Conservation (phyloP, 192 early-diverging fungal genomes). For the Coemansia nantahalensis region DNA sequence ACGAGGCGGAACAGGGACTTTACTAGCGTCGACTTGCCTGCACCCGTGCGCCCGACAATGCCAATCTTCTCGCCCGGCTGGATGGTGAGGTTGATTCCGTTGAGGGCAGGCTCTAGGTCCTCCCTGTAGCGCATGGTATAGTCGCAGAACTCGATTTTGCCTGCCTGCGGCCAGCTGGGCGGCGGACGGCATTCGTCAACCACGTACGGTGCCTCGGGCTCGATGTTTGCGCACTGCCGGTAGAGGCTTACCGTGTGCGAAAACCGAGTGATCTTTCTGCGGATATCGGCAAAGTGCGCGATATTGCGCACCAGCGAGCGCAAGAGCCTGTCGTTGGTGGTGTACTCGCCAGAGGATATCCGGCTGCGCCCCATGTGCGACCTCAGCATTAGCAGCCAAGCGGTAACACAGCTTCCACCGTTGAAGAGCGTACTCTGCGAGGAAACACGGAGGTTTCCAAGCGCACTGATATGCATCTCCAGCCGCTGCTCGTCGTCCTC, state of each 20-base stretch:
- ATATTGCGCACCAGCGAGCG: constrained; percentile 4
- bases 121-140: constrained; percentile 59
- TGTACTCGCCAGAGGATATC: too few species aligned
- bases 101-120: constrained; percentile 42
- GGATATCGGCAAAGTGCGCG: constrained; percentile 8
- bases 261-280: constrained; percentile 9
- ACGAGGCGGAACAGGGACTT: constrained; percentile 73
- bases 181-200: constrained; percentile 48
- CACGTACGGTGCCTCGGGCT: constrained; percentile 36
- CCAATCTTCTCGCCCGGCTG: constrained; percentile 58
- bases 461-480: constrained; percentile 33
- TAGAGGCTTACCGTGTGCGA: constrained; percentile 19
- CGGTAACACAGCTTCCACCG: too few species aligned
- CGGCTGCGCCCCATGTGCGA: too few species aligned
- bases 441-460: too few species aligned
- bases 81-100: constrained; percentile 24
- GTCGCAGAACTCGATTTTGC: constrained; percentile 58
- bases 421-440: too few species aligned
- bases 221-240: constrained; percentile 27
- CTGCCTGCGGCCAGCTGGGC: constrained; percentile 64
- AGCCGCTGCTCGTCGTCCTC: constrained; percentile 62
- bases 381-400: too few species aligned
- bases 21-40: constrained; percentile 72
- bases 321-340: constrained; percentile 7
- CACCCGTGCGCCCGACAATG: constrained; percentile 69